Conservation (phyloP, 257 asterid genomes). For the Leptodermis oblonga region DNA sequence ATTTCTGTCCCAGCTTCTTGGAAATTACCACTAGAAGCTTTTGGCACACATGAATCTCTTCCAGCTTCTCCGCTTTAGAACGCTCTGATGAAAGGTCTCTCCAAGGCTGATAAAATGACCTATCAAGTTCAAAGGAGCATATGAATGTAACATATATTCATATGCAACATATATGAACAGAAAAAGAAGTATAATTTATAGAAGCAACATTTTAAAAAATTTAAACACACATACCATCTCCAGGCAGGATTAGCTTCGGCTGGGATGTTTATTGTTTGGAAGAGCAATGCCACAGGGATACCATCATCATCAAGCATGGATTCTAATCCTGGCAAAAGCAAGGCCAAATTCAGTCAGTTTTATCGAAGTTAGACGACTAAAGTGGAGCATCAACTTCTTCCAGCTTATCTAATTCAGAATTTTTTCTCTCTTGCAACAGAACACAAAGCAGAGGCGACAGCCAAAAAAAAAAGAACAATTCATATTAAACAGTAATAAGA, state of each 20-base stretch:
- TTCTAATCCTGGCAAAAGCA: conserved; percentile 37
- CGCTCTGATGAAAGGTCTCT: conserved; percentile 45
- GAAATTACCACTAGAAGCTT: conserved; percentile 52
- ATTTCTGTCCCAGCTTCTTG: conserved; percentile 35
- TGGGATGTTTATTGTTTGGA: conserved; percentile 58
- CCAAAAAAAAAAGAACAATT: background rate
- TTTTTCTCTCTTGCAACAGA: background rate
- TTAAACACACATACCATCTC: conserved; percentile 64
- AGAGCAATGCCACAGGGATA: conserved; percentile 39
- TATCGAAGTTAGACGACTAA: background rate
- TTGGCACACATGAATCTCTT: conserved; percentile 73
- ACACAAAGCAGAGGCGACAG: background rate
- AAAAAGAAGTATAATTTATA: background rate
- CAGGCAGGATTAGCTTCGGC: conserved; percentile 74
- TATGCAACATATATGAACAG: background rate
- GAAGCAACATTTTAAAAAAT: background rate
- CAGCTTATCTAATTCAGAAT: background rate
- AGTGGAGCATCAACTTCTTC: background rate
- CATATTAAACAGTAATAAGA: background rate
- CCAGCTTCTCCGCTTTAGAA: conserved; percentile 36
- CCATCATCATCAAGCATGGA: conserved; percentile 23
- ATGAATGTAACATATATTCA: background rate
- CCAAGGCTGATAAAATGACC: conserved; percentile 82
- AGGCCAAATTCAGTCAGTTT: background rate
- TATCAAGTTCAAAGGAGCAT: conserved; percentile 22